Evolutionary conservation across 2,329 filamentous ascomycete genomes (phyloP), one percentile per base, ranked within the genome.

Genomic region (Cordyceps tenuipes): DNA sequence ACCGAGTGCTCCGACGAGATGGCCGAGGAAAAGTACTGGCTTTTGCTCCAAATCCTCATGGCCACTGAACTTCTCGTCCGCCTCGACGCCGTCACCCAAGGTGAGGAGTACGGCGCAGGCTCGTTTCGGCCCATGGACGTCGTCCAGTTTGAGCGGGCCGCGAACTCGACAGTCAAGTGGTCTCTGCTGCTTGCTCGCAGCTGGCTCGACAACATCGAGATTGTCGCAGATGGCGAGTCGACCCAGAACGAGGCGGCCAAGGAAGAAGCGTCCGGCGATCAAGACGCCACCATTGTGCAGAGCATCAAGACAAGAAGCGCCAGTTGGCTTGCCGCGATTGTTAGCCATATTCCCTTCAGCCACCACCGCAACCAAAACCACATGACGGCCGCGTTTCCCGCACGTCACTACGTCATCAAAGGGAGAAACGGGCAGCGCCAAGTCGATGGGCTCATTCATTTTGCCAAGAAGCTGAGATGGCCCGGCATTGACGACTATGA

Each of bases 121-220:
- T 75, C 73, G 50, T 77, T 84, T 59, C 79, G 76, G 61, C 77
- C 80, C n/a, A 76, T 80, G 34, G 82, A 86, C 62, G 76, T 86
- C 3, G 77, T 81, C 51, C 78, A 78, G 49, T 87, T 88, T 61
- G 84, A 87, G 66, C 81, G 82, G 64, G 80, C 82, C 47, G 83
- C 84, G 29, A 86, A 80, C 26, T 69, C 75, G 13, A 80, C 82
- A n/a, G 83, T 88, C 21, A 85, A 82, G 66, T 88, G 85, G 85
- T 87, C 85, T 4, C 72, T 88, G 44, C 75, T 87, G 46, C 75
- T 88, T 36, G 85, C 85, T 17, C 77, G 84, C 29, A 78, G 79
- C 48, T 88, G 85, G 85, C 76, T 88, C n/a, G 82, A 87, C 63
- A 88, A 88, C 62, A 85, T 88, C 34, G 78, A 79, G 9, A 75